Evolutionary conservation across 2,329 filamentous ascomycete genomes (phyloP).

Genomic region (Diaporthe sp.): DNA sequence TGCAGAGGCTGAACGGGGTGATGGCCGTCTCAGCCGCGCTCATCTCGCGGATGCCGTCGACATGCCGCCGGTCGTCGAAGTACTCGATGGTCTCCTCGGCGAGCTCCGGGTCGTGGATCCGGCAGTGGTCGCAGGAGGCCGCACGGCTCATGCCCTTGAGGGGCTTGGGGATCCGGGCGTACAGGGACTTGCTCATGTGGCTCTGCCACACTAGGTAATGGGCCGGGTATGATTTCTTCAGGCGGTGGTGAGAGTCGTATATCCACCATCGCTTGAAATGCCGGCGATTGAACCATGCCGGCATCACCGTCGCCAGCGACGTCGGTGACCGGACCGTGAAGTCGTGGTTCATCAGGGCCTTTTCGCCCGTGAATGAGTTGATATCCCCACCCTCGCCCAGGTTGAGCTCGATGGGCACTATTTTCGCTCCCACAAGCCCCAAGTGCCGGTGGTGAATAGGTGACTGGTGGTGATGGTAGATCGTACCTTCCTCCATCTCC

Average conservation of each 20-base stretch:
- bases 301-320: neutral
- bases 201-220: neutral
- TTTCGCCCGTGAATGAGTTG: neutral
- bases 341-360: neutral
- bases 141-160: neutral
- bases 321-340: neutral
- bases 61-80: neutral
- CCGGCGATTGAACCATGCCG: neutral
- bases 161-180: neutral
- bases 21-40: neutral
- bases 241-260: too few species aligned
- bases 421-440: neutral
- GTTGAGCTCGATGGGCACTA: neutral
- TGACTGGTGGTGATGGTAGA: neutral
- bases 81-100: neutral
- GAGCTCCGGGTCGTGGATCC: neutral
- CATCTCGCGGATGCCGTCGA: neutral
- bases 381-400: neutral
- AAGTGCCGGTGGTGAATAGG: neutral
- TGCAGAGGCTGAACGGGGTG: slow-evolving; percentile 5
- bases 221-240: neutral
- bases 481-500: neutral
- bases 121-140: slow-evolving; percentile 15
- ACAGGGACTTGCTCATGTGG: neutral
- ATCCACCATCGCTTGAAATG: neutral